Evolutionary conservation across 305 asterid genomes (phyloP).

Genomic region (Fraxinus baroniana): DNA sequence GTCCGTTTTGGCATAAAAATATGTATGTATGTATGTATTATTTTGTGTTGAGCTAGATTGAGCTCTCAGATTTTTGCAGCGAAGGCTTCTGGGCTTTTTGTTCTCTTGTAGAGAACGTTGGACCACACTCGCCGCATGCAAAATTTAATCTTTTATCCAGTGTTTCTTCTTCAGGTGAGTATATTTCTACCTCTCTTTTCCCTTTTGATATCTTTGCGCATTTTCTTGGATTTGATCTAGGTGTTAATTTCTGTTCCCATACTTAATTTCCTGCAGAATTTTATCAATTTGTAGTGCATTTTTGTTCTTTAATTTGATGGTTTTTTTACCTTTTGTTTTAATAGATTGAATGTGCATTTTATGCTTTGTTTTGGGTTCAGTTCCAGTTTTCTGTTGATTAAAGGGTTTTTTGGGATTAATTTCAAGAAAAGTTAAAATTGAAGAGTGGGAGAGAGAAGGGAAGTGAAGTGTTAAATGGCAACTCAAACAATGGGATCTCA

Average conservation of each 20-base stretch:
- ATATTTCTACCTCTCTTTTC: conserved; percentile 8
- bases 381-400: conserved; percentile 25
- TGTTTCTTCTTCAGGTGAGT: conserved; percentile 32
- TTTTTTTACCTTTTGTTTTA: conserved; percentile 1
- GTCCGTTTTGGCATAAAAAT: conserved; percentile 17
- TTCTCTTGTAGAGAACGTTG: conserved; percentile 24
- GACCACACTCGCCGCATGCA: conserved; percentile 43
- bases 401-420: conserved; percentile 25
- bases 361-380: conserved; percentile 28
- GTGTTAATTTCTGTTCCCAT: conserved; percentile 9
- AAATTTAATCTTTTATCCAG: conserved; percentile 25
- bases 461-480: conserved; percentile 29
- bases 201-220: conserved; percentile 22
- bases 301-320: conserved; percentile 29
- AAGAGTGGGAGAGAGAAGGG: conserved; percentile 13
- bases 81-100: conserved; percentile 38
- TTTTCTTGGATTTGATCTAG: conserved; percentile 31
- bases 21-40: not conserved
- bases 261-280: conserved; percentile 23
- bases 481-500: conserved; percentile 75
- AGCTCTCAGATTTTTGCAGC: conserved; percentile 34
- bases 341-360: conserved; percentile 36
- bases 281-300: conserved; percentile 14
- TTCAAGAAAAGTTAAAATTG: conserved; percentile 23
- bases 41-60: conserved; percentile 28